Evolutionary conservation across 495 filamentous ascomycete species (phyloP).

Genomic region (Annulohypoxylon nitens): DNA sequence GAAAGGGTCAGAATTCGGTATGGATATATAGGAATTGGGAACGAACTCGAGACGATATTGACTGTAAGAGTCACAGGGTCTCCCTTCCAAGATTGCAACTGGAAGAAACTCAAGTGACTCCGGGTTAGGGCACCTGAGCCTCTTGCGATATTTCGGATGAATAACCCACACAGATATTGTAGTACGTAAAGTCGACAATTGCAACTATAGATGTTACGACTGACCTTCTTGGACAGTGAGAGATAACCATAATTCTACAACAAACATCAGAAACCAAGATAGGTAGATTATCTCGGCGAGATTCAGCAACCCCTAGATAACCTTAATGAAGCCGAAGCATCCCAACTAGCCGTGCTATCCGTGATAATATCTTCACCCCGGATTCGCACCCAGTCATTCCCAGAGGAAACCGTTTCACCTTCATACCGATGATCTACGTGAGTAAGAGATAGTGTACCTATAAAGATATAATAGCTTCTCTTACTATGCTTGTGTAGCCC

Average conservation of each 20-base stretch:
- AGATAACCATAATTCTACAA: neutral
- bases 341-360: neutral
- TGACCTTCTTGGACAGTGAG: neutral
- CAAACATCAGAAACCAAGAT: neutral
- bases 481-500: neutral
- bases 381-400: neutral
- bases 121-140: neutral
- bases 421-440: no score
- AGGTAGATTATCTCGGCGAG: neutral
- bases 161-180: neutral
- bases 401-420: neutral
- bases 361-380: neutral
- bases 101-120: neutral
- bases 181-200: neutral
- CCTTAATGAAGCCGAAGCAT: neutral
- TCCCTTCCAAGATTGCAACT: neutral
- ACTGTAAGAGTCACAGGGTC: neutral
- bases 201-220: neutral
- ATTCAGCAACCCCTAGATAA: neutral
- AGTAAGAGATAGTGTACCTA: neutral
- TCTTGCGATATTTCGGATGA: slow-evolving; percentile 4
- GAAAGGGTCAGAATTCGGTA: neutral
- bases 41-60: neutral
- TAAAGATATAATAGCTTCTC: neutral
- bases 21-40: neutral